These are phyloP conservation scores for Helicocarpus griseus DNA, from an alignment of 2,329 filamentous ascomycete species.

Conservation along the genomic window DNA sequence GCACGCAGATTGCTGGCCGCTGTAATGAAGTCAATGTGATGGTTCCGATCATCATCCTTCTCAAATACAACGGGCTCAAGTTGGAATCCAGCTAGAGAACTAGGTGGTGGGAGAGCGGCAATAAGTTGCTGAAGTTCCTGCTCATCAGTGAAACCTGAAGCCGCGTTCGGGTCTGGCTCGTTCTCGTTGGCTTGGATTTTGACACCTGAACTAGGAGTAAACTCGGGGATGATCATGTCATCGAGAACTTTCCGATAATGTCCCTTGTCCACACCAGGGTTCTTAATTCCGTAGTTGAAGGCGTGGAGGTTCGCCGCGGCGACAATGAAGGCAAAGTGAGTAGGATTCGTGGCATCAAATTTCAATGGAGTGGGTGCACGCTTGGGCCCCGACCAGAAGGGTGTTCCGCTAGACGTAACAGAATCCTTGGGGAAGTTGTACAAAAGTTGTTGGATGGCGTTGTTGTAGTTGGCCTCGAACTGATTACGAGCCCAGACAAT, in stretches of 20 bases:
- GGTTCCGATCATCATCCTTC: slow-evolving; percentile 96
- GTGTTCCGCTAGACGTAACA: slow-evolving; percentile 73
- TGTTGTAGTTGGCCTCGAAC: slow-evolving; percentile 95
- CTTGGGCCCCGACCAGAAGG: slow-evolving; percentile 98
- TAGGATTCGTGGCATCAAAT: slow-evolving; percentile 75
- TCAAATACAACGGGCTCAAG: slow-evolving; percentile 90
- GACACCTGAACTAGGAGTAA: slow-evolving; percentile 77
- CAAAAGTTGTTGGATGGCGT: slow-evolving; percentile 87
- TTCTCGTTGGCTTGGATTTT: slow-evolving; percentile 96
- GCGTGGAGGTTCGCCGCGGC: slow-evolving; percentile 87
- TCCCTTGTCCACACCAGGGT: slow-evolving; percentile 59
- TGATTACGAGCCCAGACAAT: slow-evolving; percentile 88
- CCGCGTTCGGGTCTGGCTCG: slow-evolving; percentile 83
- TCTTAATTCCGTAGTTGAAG: slow-evolving; percentile 95
- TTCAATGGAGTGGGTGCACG: slow-evolving; percentile 85
- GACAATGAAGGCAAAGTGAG: slow-evolving; percentile 80
- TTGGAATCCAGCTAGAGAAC: slow-evolving; percentile 76
- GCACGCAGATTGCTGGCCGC: slow-evolving; percentile 93
- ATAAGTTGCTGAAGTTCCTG: slow-evolving; percentile 66
- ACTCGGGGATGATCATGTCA: slow-evolving; percentile 92
- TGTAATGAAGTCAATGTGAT: slow-evolving; percentile 98
- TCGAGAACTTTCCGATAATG: slow-evolving; percentile 74
- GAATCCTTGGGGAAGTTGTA: slow-evolving; percentile 97
- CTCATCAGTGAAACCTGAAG: slow-evolving; percentile 56
- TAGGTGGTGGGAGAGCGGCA: slow-evolving; percentile 64